phyloP scores from a whole-genome alignment of 73 alveolate genomes.

The Paramecium tetraurelia region DNA sequence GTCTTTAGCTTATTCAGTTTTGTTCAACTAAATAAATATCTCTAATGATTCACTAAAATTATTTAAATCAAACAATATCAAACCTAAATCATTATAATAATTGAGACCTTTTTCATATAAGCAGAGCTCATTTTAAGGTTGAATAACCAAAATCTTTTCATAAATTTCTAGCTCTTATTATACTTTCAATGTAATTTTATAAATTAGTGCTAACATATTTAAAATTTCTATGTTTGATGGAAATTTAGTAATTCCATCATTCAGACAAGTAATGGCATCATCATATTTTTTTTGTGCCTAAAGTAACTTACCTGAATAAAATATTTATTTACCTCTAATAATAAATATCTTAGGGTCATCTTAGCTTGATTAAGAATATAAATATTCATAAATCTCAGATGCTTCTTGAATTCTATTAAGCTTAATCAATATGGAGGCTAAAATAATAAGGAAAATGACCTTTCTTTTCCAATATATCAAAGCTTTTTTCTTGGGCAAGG shows the following conservation, averaged over 20 bases:
- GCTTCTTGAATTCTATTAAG: background rate
- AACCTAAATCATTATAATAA: background rate
- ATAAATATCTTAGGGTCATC: background rate
- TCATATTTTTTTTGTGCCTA: background rate
- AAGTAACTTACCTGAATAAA: background rate
- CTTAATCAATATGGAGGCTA: background rate
- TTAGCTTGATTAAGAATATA: background rate
- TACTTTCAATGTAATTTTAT: background rate
- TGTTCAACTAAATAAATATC: background rate
- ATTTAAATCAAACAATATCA: background rate
- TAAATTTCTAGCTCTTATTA: background rate
- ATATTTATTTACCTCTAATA: background rate
- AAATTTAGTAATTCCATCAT: background rate
- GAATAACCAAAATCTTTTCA: background rate
- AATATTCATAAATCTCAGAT: background rate
- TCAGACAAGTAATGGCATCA: background rate
- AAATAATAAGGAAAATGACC: background rate
- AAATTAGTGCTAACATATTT: background rate
- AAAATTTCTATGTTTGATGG: background rate
- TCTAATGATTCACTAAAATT: background rate
- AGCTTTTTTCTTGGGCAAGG: background rate
- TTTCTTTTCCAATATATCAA: background rate
- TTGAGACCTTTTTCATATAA: background rate
- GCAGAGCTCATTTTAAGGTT: background rate
- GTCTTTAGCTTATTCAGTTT: background rate